Percentiles rank a stretch among this genome's conserved stretches.
Conservation (phyloP, 2,329 filamentous ascomycete genomes). For the Colletotrichum orchidophilum region DNA sequence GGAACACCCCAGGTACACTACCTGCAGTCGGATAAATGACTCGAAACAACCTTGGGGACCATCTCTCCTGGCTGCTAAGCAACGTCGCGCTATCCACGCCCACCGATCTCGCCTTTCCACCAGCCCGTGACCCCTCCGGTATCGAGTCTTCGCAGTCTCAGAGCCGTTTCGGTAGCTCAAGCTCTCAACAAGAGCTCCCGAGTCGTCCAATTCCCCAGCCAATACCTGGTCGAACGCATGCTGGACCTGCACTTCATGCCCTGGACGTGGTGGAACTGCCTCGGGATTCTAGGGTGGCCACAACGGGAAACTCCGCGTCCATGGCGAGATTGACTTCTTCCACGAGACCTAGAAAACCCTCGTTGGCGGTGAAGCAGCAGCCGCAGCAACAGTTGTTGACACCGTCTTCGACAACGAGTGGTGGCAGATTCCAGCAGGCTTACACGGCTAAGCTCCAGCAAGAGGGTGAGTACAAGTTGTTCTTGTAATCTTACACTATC, state of each 20-base stretch:
- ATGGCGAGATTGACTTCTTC: slow-evolving; percentile 58
- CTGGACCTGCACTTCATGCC: slow-evolving; percentile 9
- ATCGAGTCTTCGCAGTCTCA: slow-evolving; percentile 29
- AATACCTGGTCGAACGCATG: background rate
- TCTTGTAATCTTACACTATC: background rate
- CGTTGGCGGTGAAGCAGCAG: slow-evolving; percentile 52
- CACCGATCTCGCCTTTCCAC: slow-evolving; percentile 49
- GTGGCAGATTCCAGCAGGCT: slow-evolving; percentile 37
- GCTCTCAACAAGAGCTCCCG: slow-evolving; percentile 22
- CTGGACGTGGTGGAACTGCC: slow-evolving; percentile 8
- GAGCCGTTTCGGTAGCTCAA: slow-evolving; percentile 5
- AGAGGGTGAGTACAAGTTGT: slow-evolving; percentile 18
- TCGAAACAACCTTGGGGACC: slow-evolving; percentile 67
- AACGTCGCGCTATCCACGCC: slow-evolving; percentile 54
- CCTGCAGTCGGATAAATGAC: slow-evolving; percentile 62
- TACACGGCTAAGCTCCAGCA: slow-evolving; percentile 33
- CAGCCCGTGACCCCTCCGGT: slow-evolving; percentile 40
- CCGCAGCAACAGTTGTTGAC: slow-evolving; percentile 53
- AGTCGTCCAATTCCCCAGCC: background rate
- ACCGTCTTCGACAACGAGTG: slow-evolving; percentile 46
- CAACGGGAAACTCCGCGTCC: slow-evolving; percentile 35
- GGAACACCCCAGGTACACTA: background rate
- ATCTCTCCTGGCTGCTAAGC: slow-evolving; percentile 66
- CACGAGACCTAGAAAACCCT: slow-evolving; percentile 55
- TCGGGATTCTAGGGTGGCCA: slow-evolving; percentile 22